Conservation (phyloP, 2,329 filamentous ascomycete species). For the Colletotrichum magnum region DNA sequence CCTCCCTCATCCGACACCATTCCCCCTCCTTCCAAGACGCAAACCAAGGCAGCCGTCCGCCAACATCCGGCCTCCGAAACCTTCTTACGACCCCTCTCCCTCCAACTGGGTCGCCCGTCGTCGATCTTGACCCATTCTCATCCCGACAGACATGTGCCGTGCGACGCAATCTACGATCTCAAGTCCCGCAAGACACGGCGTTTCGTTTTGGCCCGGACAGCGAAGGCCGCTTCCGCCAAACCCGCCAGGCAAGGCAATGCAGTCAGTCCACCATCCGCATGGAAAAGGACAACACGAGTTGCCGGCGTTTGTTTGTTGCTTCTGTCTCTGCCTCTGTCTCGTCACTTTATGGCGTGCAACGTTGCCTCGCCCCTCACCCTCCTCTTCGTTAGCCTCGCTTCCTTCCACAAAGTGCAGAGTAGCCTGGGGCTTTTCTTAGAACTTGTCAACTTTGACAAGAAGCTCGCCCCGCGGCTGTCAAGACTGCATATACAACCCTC, state of each 20-base stretch:
- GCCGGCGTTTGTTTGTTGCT: background rate
- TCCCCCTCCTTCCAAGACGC: slow-evolving; percentile 6
- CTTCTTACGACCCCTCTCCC: background rate
- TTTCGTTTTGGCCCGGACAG: background rate
- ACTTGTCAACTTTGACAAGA: background rate
- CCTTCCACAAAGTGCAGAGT: background rate
- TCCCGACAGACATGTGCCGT: slow-evolving; percentile 17
- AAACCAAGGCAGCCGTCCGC: background rate
- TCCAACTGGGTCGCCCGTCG: background rate
- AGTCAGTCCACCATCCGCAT: background rate
- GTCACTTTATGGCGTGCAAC: slow-evolving; percentile 12
- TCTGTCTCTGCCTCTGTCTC: background rate
- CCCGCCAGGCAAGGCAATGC: background rate
- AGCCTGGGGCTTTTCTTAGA: background rate
- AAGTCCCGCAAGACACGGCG: slow-evolving; percentile 19
- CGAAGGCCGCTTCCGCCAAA: slow-evolving; percentile 11
- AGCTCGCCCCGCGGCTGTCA: slow-evolving; percentile 23
- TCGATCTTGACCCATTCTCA: background rate
- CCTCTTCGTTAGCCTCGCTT: background rate
- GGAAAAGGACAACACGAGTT: background rate
- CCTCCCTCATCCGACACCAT: slow-evolving; percentile 11
- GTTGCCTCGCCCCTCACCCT: background rate
- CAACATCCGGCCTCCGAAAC: slow-evolving; percentile 5
- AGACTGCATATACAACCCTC: background rate
- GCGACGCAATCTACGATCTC: slow-evolving; percentile 1